Conservation (phyloP, 1,139 yeast genomes). For the Pichia norvegensis region DNA sequence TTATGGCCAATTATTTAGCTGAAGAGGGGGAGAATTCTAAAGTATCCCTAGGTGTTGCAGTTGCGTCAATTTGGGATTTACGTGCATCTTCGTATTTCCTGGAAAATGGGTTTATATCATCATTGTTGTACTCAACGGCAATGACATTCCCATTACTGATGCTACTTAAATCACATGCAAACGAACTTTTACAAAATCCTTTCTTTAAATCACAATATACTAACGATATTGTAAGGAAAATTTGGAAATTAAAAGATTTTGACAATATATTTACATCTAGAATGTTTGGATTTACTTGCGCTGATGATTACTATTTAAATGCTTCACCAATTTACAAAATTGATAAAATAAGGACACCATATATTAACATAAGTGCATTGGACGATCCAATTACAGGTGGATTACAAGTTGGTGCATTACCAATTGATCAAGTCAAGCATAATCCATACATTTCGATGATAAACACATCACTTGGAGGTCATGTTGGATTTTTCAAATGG, state of each 20-base stretch:
- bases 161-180: constrained; percentile 54
- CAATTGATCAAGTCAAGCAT: constrained; percentile 46
- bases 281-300: constrained; percentile 62
- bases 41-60: constrained; percentile 56
- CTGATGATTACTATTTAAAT: constrained; percentile 62
- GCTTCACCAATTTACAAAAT: constrained; percentile 60
- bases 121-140: constrained; percentile 52
- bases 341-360: constrained; percentile 53
- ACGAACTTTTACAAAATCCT: constrained; percentile 40
- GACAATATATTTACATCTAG: constrained; percentile 70
- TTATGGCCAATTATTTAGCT: constrained; percentile 73
- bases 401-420: constrained; percentile 41
- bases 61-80: constrained; percentile 86
- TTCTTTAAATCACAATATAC: constrained; percentile 28
- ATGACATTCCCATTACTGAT: constrained; percentile 60
- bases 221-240: constrained; percentile 11
- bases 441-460: constrained; percentile 67
- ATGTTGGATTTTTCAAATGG: constrained; percentile 57
- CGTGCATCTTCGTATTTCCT: constrained; percentile 47
- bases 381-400: constrained; percentile 83
- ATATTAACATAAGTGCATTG: constrained; percentile 56
- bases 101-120: constrained; percentile 49
- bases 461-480: constrained; percentile 81
- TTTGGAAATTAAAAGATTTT: constrained; percentile 44
- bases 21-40: constrained; percentile 50